Evolutionary conservation across 164 flowering plant species (phyloP).

Genomic region (Aristolochia californica): DNA sequence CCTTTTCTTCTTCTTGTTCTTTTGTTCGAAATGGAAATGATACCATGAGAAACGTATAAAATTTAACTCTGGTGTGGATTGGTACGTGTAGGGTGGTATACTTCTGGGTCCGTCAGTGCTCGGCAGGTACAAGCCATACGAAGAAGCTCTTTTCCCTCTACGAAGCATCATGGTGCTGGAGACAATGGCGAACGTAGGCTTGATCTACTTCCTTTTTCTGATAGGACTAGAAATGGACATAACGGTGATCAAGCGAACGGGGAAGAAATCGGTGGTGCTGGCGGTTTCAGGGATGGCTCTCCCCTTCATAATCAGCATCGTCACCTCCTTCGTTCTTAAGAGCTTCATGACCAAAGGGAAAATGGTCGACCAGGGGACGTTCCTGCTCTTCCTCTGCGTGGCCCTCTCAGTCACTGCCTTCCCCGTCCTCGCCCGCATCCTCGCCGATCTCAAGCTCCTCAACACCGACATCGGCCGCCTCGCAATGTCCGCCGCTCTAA

Average conservation of each 20-base stretch:
- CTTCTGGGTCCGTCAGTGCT: slow-evolving; percentile 24
- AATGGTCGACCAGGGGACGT: slow-evolving; percentile 4
- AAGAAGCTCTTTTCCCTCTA: slow-evolving; percentile 10
- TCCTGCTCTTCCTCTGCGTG: slow-evolving; percentile 28
- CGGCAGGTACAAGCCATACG: slow-evolving; percentile 5
- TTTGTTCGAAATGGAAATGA: neutral
- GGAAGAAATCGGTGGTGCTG: slow-evolving; percentile 13
- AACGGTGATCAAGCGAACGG: slow-evolving; percentile 8
- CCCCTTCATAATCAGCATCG: slow-evolving; percentile 19
- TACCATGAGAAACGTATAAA: neutral
- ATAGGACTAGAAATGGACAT: slow-evolving; percentile 30
- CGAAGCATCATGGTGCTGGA: slow-evolving; percentile 20
- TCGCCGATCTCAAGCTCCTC: slow-evolving; percentile 15
- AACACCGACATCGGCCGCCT: slow-evolving; percentile 11
- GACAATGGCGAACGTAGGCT: slow-evolving; percentile 31
- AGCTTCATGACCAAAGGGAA: neutral
- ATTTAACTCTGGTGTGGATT: neutral
- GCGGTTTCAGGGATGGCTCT: slow-evolving; percentile 23
- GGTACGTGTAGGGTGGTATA: slow-evolving; percentile 17
- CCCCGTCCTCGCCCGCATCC: slow-evolving; percentile 16
- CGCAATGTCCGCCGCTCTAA: slow-evolving; percentile 10
- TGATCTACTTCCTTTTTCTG: slow-evolving; percentile 26
- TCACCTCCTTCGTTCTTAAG: slow-evolving; percentile 10
- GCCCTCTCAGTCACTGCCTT: slow-evolving; percentile 17
- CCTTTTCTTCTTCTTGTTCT: neutral